Conservation (phyloP, 148 eudicot genomes). For the Agrostemma githago region DNA sequence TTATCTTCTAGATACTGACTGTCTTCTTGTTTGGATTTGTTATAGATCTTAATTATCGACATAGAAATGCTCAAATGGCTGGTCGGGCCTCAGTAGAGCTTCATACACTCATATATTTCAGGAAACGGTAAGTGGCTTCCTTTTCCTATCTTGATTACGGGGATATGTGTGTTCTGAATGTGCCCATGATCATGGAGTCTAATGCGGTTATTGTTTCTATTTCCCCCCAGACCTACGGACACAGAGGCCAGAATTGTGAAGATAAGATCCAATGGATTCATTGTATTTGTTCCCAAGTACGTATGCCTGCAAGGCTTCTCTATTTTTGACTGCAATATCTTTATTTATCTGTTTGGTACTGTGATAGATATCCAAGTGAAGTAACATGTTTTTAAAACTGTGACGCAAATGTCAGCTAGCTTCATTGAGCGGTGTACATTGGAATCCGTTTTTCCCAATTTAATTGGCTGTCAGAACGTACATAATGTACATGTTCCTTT, state of each 20-base stretch:
- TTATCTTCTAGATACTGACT: conserved; percentile 12
- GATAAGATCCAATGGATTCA: conserved; percentile 89
- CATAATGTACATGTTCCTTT: neutral
- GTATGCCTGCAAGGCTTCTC: conserved; percentile 14
- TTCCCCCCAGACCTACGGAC: conserved; percentile 72
- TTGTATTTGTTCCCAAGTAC: conserved; percentile 95
- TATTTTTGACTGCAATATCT: neutral
- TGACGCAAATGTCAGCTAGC: neutral
- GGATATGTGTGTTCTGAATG: neutral
- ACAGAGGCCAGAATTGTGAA: conserved; percentile 94
- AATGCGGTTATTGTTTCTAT: neutral
- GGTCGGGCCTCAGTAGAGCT: conserved; percentile 94
- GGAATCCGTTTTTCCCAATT: neutral
- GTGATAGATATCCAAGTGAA: neutral
- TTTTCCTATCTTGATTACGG: neutral
- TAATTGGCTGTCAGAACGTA: neutral
- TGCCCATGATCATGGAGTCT: neutral
- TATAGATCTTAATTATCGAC: conserved; percentile 90
- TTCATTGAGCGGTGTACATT: neutral
- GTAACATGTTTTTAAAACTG: neutral
- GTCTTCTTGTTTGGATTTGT: conserved; percentile 4
- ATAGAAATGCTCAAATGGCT: conserved; percentile 98
- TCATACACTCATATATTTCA: conserved; percentile 82
- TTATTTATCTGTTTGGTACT: neutral
- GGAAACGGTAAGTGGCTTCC: conserved; percentile 46